Conservation (phyloP, 441 rosid species). For the Pelargonium australe region DNA sequence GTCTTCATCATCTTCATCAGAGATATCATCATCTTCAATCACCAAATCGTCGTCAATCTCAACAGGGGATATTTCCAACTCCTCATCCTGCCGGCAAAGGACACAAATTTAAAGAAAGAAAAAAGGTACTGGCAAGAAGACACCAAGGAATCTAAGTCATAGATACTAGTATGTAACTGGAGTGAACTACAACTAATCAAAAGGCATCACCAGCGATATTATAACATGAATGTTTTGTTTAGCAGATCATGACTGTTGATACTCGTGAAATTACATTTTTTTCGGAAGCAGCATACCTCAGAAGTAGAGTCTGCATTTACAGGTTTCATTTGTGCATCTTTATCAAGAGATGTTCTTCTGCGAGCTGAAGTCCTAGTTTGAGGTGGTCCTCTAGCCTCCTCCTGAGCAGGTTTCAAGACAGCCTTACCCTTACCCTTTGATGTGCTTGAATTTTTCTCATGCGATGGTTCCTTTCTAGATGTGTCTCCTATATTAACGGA, state of each 20-base stretch:
- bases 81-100: constrained; percentile 63
- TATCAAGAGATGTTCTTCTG: constrained; percentile 75
- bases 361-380: constrained; percentile 91
- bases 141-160: constrained; percentile 2
- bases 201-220: neutral
- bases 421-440: constrained; percentile 98
- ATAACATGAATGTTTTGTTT: neutral
- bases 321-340: constrained; percentile 69
- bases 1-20: constrained; percentile 92
- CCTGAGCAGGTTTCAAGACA: constrained; percentile 73
- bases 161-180: neutral
- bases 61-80: constrained; percentile 78
- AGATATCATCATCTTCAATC: constrained; percentile 97
- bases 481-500: constrained; percentile 73
- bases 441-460: constrained; percentile 65
- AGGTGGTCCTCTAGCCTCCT: constrained; percentile 67
- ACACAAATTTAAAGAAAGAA: neutral
- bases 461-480: constrained; percentile 55
- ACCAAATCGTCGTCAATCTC: constrained; percentile 94
- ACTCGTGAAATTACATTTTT: neutral
- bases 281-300: constrained; percentile 48
- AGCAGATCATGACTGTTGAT: neutral
- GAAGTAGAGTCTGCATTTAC: constrained; percentile 76
- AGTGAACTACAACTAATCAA: neutral
- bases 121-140: neutral